These are phyloP conservation scores for Hordeum pubiflorum DNA, from an alignment of 202 grass and related monocot genomes.

Conservation along the genomic window DNA sequence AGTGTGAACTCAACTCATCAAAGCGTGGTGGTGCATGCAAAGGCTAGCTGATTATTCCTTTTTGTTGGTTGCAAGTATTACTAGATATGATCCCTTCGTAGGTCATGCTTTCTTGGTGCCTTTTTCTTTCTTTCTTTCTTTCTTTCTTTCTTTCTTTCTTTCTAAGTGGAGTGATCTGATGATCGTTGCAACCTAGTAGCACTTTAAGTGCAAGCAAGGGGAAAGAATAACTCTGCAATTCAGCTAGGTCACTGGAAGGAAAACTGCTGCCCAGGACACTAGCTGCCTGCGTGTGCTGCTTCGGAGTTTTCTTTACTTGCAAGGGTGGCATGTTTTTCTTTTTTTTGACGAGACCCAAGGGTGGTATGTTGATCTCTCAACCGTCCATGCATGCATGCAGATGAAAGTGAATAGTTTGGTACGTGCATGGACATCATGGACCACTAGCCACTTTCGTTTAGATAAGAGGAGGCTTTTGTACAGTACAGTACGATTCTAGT, in stretches of 20 bases:
- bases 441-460: neutral
- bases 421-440: conserved; percentile 11
- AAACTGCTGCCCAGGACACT: conserved; percentile 20
- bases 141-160: neutral
- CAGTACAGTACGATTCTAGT: neutral
- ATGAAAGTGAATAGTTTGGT: neutral
- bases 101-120: conserved; percentile 10
- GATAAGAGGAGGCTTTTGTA: neutral
- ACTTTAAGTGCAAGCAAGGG: conserved; percentile 36
- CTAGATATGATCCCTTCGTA: conserved; percentile 25
- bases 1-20: conserved; percentile 20
- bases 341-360: no score
- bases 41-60: neutral
- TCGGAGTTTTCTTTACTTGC: conserved; percentile 14
- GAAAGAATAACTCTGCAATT: conserved; percentile 26
- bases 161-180: neutral
- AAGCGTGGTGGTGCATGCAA: neutral
- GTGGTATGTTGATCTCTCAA: no score
- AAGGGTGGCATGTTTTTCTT: neutral
- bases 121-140: neutral
- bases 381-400: neutral
- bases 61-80: neutral
- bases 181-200: neutral
- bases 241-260: conserved; percentile 36
- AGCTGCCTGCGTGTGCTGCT: conserved; percentile 8